A percentile compares a stretch with the other conserved stretches of the same genome.
Conservation (phyloP, 805 yeast genomes). For the Jamesozyma gamospora region DNA sequence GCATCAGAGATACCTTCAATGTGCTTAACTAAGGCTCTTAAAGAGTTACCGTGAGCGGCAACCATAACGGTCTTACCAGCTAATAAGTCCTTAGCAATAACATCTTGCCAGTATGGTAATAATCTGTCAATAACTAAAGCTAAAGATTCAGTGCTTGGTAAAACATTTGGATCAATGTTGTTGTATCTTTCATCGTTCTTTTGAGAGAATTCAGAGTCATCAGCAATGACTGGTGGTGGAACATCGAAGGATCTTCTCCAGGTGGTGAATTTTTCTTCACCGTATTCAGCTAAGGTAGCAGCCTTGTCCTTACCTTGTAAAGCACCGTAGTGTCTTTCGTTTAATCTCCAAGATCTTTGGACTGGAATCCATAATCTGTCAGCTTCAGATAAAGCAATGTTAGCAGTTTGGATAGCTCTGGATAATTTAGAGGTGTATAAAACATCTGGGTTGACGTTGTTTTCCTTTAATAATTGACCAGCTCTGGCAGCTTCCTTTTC, state of each 20-base stretch:
- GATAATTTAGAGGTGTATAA: conserved; percentile 84
- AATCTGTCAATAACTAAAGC: conserved; percentile 91
- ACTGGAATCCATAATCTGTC: conserved; percentile 88
- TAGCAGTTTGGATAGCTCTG: conserved; percentile 96
- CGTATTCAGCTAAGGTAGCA: conserved; percentile 76
- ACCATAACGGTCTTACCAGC: conserved; percentile 82
- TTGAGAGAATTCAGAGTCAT: conserved; percentile 74
- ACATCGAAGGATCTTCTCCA: conserved; percentile 97
- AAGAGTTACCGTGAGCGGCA: conserved; percentile 98
- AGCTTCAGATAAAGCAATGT: conserved; percentile 81
- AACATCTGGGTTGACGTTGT: conserved; percentile 75
- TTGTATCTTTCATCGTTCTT: conserved; percentile 75
- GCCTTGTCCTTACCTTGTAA: conserved; percentile 98
- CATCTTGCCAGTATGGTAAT: conserved; percentile 95
- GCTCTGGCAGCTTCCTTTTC: conserved; percentile 86
- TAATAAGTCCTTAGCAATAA: conserved; percentile 73
- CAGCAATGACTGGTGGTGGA: conserved; percentile 87
- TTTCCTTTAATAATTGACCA: conserved; percentile 82
- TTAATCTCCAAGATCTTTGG: conserved; percentile 93
- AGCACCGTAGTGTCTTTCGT: conserved; percentile 99
- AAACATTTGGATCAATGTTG: conserved; percentile 71
- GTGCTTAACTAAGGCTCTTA: conserved; percentile 93
- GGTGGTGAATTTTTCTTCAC: conserved; percentile 86
- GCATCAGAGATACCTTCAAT: conserved; percentile 87
- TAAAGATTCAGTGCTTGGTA: conserved; percentile 92